Evolutionary conservation across 2,329 filamentous ascomycete genomes (phyloP).

Genomic region (Cladorrhinum sp.): DNA sequence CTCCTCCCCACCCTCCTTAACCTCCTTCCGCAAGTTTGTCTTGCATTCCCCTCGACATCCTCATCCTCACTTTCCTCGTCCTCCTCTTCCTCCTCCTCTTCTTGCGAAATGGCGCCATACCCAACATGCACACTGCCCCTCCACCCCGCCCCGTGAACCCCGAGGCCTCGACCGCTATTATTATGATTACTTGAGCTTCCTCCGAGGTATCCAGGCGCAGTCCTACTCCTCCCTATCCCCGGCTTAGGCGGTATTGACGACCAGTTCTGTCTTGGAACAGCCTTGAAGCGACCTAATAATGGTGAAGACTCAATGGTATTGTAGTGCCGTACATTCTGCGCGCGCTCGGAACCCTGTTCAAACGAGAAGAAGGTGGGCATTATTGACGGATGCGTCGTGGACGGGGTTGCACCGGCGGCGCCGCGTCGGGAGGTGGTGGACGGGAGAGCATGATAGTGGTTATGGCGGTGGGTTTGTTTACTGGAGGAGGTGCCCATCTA

Average conservation of each 20-base stretch:
- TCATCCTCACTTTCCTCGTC: constrained; percentile 37
- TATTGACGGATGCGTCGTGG: not conserved
- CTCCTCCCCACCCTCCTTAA: constrained; percentile 35
- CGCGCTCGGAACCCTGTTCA: constrained; percentile 59
- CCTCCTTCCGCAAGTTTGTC: constrained; percentile 24
- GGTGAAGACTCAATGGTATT: constrained; percentile 51
- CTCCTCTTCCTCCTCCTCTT: constrained; percentile 29
- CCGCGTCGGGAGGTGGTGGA: not conserved
- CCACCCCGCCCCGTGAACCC: constrained; percentile 26
- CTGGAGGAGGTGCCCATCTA: constrained; percentile 17
- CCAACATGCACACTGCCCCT: constrained; percentile 55
- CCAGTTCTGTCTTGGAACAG: constrained; percentile 48
- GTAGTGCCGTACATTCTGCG: constrained; percentile 42
- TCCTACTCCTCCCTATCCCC: constrained; percentile 30
- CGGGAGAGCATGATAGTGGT: not conserved
- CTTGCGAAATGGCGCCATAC: constrained; percentile 52
- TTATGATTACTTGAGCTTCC: constrained; percentile 9
- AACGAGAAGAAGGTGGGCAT: constrained; percentile 66
- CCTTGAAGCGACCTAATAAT: constrained; percentile 63
- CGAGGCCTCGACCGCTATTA: constrained; percentile 35
- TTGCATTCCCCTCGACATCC: constrained; percentile 26
- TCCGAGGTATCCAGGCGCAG: constrained; percentile 28
- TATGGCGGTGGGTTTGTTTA: constrained; percentile 8
- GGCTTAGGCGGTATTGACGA: constrained; percentile 19
- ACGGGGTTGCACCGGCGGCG: not conserved